phyloP scores from a whole-genome alignment of 768 basidiomycete species.

The Sutorius australiensis region DNA sequence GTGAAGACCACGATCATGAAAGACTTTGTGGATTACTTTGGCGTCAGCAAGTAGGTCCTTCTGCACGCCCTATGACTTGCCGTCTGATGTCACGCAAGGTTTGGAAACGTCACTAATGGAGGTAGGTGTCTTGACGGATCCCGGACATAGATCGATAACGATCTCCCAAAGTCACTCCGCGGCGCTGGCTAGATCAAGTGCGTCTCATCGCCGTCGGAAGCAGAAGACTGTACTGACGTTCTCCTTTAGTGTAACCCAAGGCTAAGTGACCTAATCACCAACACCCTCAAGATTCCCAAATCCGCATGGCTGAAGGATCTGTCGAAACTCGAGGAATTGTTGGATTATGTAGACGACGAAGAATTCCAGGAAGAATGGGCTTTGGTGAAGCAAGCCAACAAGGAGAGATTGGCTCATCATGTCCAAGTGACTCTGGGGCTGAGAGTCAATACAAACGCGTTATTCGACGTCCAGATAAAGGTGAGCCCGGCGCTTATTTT shows the following conservation, averaged over 20 bases:
- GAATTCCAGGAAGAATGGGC: constrained; percentile 79
- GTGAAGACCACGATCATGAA: constrained; percentile 80
- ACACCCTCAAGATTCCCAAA: constrained; percentile 72
- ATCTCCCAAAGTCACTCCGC: constrained; percentile 65
- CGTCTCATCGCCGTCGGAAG: not conserved
- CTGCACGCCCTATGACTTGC: not conserved
- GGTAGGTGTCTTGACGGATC: constrained; percentile 42
- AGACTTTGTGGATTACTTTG: constrained; percentile 93
- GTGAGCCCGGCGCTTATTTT: constrained; percentile 28
- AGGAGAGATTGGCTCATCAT: constrained; percentile 78
- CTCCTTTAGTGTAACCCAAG: constrained; percentile 76
- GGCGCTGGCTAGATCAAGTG: constrained; percentile 86
- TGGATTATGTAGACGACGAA: constrained; percentile 67
- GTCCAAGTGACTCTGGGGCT: constrained; percentile 70
- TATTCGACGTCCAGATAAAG: constrained; percentile 94
- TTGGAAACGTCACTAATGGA: constrained; percentile 91
- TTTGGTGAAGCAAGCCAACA: constrained; percentile 85
- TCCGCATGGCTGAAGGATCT: constrained; percentile 84
- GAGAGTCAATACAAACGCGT: constrained; percentile 65
- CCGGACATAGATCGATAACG: not conserved
- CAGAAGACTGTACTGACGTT: not conserved
- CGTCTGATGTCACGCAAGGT: constrained; percentile 39
- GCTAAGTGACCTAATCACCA: constrained; percentile 79
- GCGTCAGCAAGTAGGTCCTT: constrained; percentile 61
- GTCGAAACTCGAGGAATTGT: constrained; percentile 69